phyloP scores from a whole-genome alignment of 2,329 filamentous ascomycete genomes.

The Aspergillus bombycis region DNA sequence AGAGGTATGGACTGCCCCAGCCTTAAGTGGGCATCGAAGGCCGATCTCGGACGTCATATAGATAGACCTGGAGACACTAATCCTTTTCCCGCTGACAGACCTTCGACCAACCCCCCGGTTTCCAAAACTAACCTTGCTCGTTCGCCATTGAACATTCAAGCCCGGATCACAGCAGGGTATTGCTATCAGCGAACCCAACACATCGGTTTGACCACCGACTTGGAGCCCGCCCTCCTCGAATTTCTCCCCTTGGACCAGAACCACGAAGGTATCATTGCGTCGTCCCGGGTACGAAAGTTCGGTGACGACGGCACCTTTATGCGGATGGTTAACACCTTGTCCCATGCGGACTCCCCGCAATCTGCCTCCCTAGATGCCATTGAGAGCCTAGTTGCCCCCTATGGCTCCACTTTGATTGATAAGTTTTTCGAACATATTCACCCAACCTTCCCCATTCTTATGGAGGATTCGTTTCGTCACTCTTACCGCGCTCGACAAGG shows the following conservation, averaged over 20 bases:
- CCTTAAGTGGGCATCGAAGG: constrained; percentile 13
- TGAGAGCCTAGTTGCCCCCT: constrained; percentile 47
- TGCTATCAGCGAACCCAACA: constrained; percentile 44
- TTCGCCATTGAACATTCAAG: constrained; percentile 21
- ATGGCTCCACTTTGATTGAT: constrained; percentile 47
- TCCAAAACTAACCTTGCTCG: constrained; percentile 26
- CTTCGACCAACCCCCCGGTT: constrained; percentile 26
- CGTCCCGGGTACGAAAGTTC: constrained; percentile 42
- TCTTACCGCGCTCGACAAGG: constrained; percentile 44
- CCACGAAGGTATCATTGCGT: constrained; percentile 41
- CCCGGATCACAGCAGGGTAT: constrained; percentile 36
- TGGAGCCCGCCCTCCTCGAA: constrained; percentile 45
- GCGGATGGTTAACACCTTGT: constrained; percentile 39
- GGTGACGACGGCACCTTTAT: constrained; percentile 46
- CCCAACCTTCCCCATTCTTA: constrained; percentile 46
- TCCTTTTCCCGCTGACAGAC: constrained; percentile 25
- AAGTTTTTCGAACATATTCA: constrained; percentile 50
- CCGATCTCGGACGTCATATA: constrained; percentile 28
- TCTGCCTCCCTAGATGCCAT: constrained; percentile 44
- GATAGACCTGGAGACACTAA: constrained; percentile 22
- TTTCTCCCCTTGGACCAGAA: constrained; percentile 45
- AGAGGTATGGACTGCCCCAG: constrained; percentile 36
- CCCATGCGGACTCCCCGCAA: constrained; percentile 35
- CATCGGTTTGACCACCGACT: constrained; percentile 47
- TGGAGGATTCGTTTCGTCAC: constrained; percentile 48